Evolutionary conservation across 495 filamentous ascomycete genomes (phyloP).

Genomic region (Aspergillus conjunctus): DNA sequence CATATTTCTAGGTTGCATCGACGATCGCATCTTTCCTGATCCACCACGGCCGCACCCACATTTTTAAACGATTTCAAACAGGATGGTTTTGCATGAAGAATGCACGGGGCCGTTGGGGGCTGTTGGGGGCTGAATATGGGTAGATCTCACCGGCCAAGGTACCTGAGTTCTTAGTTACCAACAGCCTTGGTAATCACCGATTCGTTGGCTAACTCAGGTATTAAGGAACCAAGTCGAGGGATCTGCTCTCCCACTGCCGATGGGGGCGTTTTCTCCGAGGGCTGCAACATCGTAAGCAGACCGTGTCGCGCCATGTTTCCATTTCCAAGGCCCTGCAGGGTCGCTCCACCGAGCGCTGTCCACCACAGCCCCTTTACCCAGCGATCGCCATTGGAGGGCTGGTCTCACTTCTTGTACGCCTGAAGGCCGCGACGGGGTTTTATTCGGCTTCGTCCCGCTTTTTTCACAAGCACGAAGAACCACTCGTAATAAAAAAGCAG

Average conservation of each 20-base stretch:
- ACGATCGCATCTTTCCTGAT: slow-evolving; percentile 13
- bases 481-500: neutral
- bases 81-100: neutral
- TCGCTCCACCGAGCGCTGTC: neutral
- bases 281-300: neutral
- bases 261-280: neutral
- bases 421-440: neutral
- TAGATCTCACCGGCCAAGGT: neutral
- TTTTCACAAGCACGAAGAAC: neutral
- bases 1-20: neutral
- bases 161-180: neutral
- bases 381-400: slow-evolving; percentile 1
- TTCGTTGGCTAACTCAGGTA: neutral
- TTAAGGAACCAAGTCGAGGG: neutral
- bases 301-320: neutral
- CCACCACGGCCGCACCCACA: slow-evolving; percentile 9
- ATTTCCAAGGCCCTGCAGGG: neutral
- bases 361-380: neutral
- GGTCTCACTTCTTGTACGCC: neutral
- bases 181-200: neutral
- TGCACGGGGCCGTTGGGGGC: neutral
- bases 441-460: neutral
- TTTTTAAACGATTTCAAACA: neutral
- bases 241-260: neutral
- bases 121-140: neutral